These are phyloP conservation scores for Aspergillus heteromorphus DNA, from an alignment of 495 filamentous ascomycete species.

Conservation along the genomic window DNA sequence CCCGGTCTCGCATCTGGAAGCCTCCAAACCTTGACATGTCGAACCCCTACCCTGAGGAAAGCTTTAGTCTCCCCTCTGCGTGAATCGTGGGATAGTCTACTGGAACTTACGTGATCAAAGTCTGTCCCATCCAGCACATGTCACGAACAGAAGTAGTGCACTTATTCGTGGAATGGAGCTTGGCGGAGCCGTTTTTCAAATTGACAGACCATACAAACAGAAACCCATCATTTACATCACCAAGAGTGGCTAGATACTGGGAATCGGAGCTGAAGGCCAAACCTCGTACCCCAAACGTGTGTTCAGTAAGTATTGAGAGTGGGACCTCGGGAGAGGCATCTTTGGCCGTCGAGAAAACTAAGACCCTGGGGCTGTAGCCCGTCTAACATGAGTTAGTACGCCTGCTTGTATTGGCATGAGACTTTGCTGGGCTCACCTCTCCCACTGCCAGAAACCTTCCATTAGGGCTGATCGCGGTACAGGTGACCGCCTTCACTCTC, in stretches of 20 bases:
- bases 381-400: conserved; percentile 44
- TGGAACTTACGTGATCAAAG: conserved; percentile 55
- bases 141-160: conserved; percentile 78
- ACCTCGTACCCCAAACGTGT: conserved; percentile 82
- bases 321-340: conserved; percentile 75
- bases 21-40: conserved; percentile 92
- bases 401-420: neutral
- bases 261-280: conserved; percentile 87
- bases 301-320: conserved; percentile 79
- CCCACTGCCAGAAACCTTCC: conserved; percentile 86
- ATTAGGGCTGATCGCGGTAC: conserved; percentile 84
- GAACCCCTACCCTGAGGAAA: conserved; percentile 61
- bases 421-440: conserved; percentile 53
- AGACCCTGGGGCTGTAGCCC: conserved; percentile 84
- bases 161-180: conserved; percentile 85
- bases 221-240: conserved; percentile 86
- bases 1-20: conserved; percentile 55
- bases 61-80: conserved; percentile 6
- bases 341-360: conserved; percentile 75
- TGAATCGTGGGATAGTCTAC: neutral
- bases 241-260: conserved; percentile 81
- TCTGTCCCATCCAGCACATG: conserved; percentile 82
- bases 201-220: conserved; percentile 88
- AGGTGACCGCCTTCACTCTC: conserved; percentile 93
- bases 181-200: conserved; percentile 74